phyloP scores from a whole-genome alignment of 2,329 filamentous ascomycete genomes.

The Aspergillus brasiliensis region DNA sequence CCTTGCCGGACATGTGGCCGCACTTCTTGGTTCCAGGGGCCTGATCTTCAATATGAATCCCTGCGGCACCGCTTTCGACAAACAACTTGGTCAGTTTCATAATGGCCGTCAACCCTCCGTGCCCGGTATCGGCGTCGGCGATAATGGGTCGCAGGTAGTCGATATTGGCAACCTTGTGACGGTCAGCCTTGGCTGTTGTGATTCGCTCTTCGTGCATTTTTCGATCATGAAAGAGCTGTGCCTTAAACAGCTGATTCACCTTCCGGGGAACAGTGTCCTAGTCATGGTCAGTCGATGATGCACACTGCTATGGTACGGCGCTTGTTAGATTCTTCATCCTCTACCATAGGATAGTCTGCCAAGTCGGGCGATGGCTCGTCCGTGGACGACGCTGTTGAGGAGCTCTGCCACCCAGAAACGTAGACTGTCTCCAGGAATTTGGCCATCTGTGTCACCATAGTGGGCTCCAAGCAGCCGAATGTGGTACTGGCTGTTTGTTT shows the following conservation, averaged over 20 bases:
- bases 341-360: slow-evolving; percentile 91
- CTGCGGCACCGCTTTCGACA: slow-evolving; percentile 91
- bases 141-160: slow-evolving; percentile 96
- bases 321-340: slow-evolving; percentile 25
- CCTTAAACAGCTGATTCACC: slow-evolving; percentile 95
- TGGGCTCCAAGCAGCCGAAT: slow-evolving; percentile 95
- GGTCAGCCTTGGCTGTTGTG: slow-evolving; percentile 70
- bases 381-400: slow-evolving; percentile 89
- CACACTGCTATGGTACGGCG: too few relatives aligned
- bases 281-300: not conserved
- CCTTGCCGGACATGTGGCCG: slow-evolving; percentile 98
- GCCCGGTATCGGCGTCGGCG: slow-evolving; percentile 94
- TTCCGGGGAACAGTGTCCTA: slow-evolving; percentile 98
- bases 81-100: slow-evolving; percentile 99
- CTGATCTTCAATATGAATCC: slow-evolving; percentile 98
- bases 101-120: slow-evolving; percentile 94
- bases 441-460: slow-evolving; percentile 99
- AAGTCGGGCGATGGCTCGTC: slow-evolving; percentile 97
- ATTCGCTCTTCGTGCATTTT: slow-evolving; percentile 97
- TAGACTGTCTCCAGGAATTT: slow-evolving; percentile 99
- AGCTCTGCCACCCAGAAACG: slow-evolving; percentile 98
- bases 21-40: slow-evolving; percentile 99
- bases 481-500: slow-evolving; percentile 86
- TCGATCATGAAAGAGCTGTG: slow-evolving; percentile 98
- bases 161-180: slow-evolving; percentile 72